These are phyloP conservation scores for Aspergillus leporis DNA, from an alignment of 495 filamentous ascomycete genomes.

Conservation along the genomic window DNA sequence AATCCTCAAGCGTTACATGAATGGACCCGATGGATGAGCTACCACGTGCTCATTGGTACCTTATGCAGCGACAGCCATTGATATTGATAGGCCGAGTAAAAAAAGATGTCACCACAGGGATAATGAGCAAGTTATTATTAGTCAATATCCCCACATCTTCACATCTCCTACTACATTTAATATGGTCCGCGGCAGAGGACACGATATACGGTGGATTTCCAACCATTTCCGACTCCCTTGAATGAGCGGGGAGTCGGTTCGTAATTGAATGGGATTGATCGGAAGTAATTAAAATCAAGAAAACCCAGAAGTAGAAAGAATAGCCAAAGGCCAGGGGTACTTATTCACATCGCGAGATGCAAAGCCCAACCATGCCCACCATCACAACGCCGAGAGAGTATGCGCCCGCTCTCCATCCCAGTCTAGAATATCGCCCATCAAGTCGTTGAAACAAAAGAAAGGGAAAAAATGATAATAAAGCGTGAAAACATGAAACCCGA, in stretches of 20 bases:
- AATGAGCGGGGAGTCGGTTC: not conserved
- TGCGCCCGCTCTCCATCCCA: conserved; percentile 35
- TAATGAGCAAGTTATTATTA: too few relatives aligned
- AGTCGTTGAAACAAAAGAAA: conserved; percentile 8
- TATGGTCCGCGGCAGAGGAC: not conserved
- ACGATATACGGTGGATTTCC: not conserved
- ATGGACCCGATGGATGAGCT: too few relatives aligned
- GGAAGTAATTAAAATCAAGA: conserved; percentile 33
- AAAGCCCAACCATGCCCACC: conserved; percentile 23
- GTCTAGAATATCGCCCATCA: conserved; percentile 35
- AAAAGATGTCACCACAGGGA: too few relatives aligned
- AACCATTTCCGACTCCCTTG: not conserved
- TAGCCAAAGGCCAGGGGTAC: conserved; percentile 17
- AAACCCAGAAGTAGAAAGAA: conserved; percentile 12
- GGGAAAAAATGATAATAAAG: conserved; percentile 6
- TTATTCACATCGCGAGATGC: conserved; percentile 37
- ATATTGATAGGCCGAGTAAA: too few relatives aligned
- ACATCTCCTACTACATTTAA: not conserved
- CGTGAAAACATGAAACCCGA: not conserved
- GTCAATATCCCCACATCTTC: not conserved
- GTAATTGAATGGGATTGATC: conserved; percentile 34
- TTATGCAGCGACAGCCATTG: too few relatives aligned
- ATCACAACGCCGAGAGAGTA: conserved; percentile 31
- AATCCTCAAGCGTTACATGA: too few relatives aligned
- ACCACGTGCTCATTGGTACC: too few relatives aligned